Base-by-base conservation (phyloP, 176 grass and related monocot species). In the Musa troglodytarum region DNA sequence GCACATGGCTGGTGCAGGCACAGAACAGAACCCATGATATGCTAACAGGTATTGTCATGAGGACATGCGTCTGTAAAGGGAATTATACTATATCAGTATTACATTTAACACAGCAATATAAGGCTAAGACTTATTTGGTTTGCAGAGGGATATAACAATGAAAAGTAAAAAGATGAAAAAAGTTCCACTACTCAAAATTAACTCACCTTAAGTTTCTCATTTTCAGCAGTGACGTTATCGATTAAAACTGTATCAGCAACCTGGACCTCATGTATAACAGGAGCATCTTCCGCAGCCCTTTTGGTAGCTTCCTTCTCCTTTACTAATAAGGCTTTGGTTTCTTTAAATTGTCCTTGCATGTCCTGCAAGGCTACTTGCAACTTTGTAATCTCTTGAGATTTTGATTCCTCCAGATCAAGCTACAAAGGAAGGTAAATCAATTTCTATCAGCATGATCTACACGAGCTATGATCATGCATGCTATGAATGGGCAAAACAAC, bases 361-460 rank as follows among this genome's bases (percentile, higher is more conserved):
- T 99, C 90, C 77, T 88, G 89, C 53, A 90, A 85, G 53, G 82
- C 83, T 77, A 86, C 77, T 85, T 99, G 85, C 78, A 99, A 73
- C 78, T 93, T 93, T 57, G 55, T 77, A 82, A 88, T 92, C 81
- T 90, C 94, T 55, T 89, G 88, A 71, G 86, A 78, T 86, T 93
- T 99, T 65, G 90, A 76, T 86, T 91, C 90, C 68, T 99, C 95
- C 79, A 90, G 79, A 75, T 99, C 95, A 86, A 76, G 52, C 95
- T 99, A 82, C 78, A 87, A 71, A 72, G 26, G 64, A 72, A 66
- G 67, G 65, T 29, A 52, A 75, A 63, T 76, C 20, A 8, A 62
- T n/a, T 7, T 28, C 11, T 55, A 28, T 74, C 12, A 74, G 22
- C 12, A 53, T n/a, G 69, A 23, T 22, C 50, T 6, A 72, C 12